Conservation (phyloP, 2,329 filamentous ascomycete genomes). For the Achaetomium macrosporum region DNA sequence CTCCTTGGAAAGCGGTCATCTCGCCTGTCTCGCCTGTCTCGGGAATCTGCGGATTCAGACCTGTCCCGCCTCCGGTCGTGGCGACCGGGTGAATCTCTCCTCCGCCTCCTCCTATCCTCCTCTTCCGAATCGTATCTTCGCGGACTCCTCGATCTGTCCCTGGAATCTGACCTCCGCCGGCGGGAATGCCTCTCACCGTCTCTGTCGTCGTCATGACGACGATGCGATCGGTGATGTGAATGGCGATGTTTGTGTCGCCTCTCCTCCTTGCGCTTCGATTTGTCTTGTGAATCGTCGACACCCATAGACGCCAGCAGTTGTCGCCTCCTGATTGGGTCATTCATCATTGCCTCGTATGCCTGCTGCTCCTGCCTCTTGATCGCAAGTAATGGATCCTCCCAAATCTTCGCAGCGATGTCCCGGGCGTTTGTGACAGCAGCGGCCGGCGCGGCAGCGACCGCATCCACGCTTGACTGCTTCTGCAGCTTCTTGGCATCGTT, state of each 20-base stretch:
- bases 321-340: conserved; percentile 61
- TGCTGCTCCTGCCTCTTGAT: conserved; percentile 91
- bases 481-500: conserved; percentile 71
- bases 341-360: conserved; percentile 74
- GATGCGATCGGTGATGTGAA: conserved; percentile 36
- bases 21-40: conserved; percentile 6
- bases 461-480: conserved; percentile 61
- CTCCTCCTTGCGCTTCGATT: conserved; percentile 36
- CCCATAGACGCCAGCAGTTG: conserved; percentile 62
- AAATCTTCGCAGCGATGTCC: conserved; percentile 79
- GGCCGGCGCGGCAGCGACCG: conserved; percentile 56
- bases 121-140: conserved; percentile 29
- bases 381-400: conserved; percentile 84
- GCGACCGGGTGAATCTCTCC: conserved; percentile 27
- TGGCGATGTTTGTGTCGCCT: conserved; percentile 36
- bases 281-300: conserved; percentile 41
- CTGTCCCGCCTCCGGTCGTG: conserved; percentile 18
- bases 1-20: conserved; percentile 5
- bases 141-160: conserved; percentile 40
- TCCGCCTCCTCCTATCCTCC: conserved; percentile 22
- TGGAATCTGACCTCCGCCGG: conserved; percentile 42
- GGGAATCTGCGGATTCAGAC: conserved; percentile 11
- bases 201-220: conserved; percentile 37
- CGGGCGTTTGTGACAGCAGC: conserved; percentile 58
- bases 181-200: conserved; percentile 36